phyloP scores from a whole-genome alignment of 192 early-diverging fungal genomes.

The Gigaspora rosea region DNA sequence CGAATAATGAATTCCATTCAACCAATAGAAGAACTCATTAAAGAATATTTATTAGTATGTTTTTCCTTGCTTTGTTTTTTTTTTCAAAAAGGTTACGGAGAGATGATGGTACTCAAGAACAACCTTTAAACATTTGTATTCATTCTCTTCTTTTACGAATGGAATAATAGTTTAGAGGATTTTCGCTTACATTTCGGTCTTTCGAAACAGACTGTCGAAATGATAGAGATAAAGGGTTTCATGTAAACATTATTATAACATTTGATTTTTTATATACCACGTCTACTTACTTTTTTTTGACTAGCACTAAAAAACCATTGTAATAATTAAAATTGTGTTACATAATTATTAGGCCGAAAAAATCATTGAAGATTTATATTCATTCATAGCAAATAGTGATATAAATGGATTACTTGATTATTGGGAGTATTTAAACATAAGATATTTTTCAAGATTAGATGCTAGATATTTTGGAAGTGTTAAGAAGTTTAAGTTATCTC shows the following conservation, averaged over 20 bases:
- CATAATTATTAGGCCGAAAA: conserved; percentile 53
- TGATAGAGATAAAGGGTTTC: conserved; percentile 65
- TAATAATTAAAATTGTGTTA: too few species aligned
- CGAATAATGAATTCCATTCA: conserved; percentile 59
- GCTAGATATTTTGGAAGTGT: conserved; percentile 56
- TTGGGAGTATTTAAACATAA: conserved; percentile 63
- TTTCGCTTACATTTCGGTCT: conserved; percentile 57
- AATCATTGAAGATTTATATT: conserved; percentile 61
- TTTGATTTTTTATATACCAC: too few species aligned
- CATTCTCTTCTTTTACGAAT: background rate
- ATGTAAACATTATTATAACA: conserved; percentile 36
- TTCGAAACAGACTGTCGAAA: conserved; percentile 55
- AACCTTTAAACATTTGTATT: background rate
- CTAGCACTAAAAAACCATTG: too few species aligned
- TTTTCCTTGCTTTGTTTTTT: background rate
- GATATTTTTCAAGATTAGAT: conserved; percentile 66
- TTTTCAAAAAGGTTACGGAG: background rate
- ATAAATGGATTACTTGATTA: conserved; percentile 55
- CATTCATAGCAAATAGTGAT: conserved; percentile 51
- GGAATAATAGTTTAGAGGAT: conserved; percentile 58
- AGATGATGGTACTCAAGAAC: background rate
- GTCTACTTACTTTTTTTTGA: too few species aligned
- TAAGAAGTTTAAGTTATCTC: conserved; percentile 61
- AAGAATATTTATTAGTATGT: conserved; percentile 65
- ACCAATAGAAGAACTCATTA: conserved; percentile 65